Conservation (phyloP, 129 eudicot species). For the Logfia minima region DNA sequence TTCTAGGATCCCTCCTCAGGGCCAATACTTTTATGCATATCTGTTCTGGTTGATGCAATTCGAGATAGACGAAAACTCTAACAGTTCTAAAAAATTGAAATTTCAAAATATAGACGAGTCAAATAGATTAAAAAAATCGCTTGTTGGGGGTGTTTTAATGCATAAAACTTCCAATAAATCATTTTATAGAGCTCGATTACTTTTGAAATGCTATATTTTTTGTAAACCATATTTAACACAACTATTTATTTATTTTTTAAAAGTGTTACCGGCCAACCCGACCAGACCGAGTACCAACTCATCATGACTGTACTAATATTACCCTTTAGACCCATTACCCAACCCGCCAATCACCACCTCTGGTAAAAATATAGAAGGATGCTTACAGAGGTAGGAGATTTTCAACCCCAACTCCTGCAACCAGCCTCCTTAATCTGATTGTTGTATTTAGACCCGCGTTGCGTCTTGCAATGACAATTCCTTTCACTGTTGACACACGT, state of each 20-base stretch:
- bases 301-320: background rate
- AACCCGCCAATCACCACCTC: background rate
- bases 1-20: conserved; percentile 17
- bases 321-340: background rate
- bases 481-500: conserved; percentile 73
- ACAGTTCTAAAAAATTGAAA: too few species aligned
- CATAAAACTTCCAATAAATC: too few species aligned
- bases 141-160: too few species aligned
- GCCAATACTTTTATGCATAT: conserved; percentile 9
- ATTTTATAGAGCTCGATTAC: background rate
- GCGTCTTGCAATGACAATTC: conserved; percentile 84
- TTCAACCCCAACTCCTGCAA: conserved; percentile 84
- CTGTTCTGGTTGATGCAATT: conserved; percentile 10
- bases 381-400: conserved; percentile 88
- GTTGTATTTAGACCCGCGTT: conserved; percentile 88
- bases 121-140: too few species aligned
- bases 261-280: background rate
- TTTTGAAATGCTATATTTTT: too few species aligned
- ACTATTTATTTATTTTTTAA: too few species aligned
- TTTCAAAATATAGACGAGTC: too few species aligned
- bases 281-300: background rate
- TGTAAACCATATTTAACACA: background rate
- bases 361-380: background rate
- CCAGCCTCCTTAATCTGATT: conserved; percentile 80
- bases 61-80: too few species aligned